These are phyloP conservation scores for Eruca vesicaria DNA, from an alignment of 441 rosid genomes.

Conservation along the genomic window DNA sequence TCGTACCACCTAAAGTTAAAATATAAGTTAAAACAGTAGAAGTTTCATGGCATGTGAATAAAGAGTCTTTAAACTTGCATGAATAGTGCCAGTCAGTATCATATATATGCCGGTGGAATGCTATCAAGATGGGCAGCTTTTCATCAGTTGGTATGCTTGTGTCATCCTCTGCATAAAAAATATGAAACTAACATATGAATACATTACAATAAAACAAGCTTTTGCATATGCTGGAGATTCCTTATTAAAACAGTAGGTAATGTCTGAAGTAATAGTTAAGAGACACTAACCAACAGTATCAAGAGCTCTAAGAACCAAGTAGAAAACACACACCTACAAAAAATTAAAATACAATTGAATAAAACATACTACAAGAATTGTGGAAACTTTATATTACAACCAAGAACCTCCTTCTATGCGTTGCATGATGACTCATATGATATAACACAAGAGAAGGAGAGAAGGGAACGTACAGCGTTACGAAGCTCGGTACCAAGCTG, in stretches of 20 bases:
- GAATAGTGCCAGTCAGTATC: conserved; percentile 81
- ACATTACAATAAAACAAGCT: conserved; percentile 2
- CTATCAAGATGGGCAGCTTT: conserved; percentile 81
- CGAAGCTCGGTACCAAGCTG: not conserved
- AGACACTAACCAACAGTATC: conserved; percentile 87
- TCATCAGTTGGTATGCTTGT: conserved; percentile 80
- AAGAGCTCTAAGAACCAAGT: conserved; percentile 96
- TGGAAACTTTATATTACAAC: no score
- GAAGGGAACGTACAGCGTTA: not conserved
- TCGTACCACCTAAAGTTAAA: conserved; percentile 72
- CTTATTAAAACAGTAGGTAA: no score
- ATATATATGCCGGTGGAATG: conserved; percentile 79
- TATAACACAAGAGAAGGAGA: not conserved
- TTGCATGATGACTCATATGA: no score
- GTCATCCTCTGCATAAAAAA: conserved; percentile 81
- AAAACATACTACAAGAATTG: not conserved
- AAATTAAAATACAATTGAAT: not conserved
- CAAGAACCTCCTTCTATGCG: no score
- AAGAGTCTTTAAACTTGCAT: conserved; percentile 55
- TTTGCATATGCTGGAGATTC: no score
- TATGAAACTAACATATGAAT: conserved; percentile 5
- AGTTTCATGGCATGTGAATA: not conserved
- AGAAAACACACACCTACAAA: conserved; percentile 86
- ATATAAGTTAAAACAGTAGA: not conserved
- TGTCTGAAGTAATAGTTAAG: no score